These are phyloP conservation scores for Corylus avellana DNA, from an alignment of 306 rosid genomes.

Conservation along the genomic window DNA sequence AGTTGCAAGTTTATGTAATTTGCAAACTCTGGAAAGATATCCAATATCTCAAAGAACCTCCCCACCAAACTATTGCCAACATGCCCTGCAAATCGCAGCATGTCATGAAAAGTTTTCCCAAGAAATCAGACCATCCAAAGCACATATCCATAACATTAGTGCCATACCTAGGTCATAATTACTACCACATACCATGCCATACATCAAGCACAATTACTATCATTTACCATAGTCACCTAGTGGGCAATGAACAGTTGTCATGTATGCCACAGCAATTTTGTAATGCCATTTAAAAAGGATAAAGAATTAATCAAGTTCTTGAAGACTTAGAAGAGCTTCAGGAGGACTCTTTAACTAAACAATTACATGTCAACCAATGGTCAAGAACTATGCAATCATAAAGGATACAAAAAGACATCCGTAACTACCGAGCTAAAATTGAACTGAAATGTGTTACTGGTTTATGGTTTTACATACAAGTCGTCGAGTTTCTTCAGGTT, in stretches of 20 bases:
- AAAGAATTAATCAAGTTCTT: background rate
- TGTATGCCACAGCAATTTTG: background rate
- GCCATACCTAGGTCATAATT: background rate
- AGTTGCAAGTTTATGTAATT: background rate
- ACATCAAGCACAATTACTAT: background rate
- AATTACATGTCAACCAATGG: background rate
- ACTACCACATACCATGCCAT: background rate
- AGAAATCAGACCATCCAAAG: background rate
- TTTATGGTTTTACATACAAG: slow-evolving; percentile 55
- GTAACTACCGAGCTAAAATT: background rate
- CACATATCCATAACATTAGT: background rate
- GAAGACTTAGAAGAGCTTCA: background rate
- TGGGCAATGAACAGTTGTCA: background rate
- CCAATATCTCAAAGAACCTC: background rate
- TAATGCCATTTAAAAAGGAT: background rate
- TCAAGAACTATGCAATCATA: slow-evolving; percentile 19
- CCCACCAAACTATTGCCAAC: background rate
- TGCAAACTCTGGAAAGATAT: background rate
- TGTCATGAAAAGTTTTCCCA: slow-evolving; percentile 1
- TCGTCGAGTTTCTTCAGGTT: slow-evolving; percentile 86
- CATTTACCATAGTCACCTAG: background rate
- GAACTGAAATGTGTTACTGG: slow-evolving; percentile 18
- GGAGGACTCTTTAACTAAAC: background rate
- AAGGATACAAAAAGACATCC: slow-evolving; percentile 2
- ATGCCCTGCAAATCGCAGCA: background rate